These are phyloP conservation scores for Blastobotrys parvus DNA, from an alignment of 805 yeast genomes.

Conservation along the genomic window DNA sequence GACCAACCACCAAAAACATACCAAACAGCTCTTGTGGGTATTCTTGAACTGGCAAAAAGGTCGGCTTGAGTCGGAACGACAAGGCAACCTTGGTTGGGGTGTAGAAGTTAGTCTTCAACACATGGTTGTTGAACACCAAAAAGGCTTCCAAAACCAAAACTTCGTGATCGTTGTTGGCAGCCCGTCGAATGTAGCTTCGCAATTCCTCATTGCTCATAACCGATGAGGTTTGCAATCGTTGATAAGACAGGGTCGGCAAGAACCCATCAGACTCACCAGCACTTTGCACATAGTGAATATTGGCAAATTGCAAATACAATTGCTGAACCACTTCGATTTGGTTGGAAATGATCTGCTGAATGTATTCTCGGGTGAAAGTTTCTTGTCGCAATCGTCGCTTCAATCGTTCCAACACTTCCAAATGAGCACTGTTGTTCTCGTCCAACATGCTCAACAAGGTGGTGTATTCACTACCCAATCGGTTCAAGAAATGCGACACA, in stretches of 20 bases:
- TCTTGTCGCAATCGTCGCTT: slow-evolving; percentile 88
- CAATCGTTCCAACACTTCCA: slow-evolving; percentile 68
- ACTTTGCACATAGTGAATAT: slow-evolving; percentile 70
- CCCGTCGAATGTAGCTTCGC: slow-evolving; percentile 53
- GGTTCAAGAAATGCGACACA: slow-evolving; percentile 88
- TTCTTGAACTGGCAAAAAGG: slow-evolving; percentile 74
- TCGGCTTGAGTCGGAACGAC: slow-evolving; percentile 83
- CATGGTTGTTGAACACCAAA: slow-evolving; percentile 73
- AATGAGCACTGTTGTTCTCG: slow-evolving; percentile 53
- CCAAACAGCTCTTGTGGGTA: slow-evolving; percentile 93
- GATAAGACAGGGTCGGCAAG: slow-evolving; percentile 67
- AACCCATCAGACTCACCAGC: slow-evolving; percentile 28
- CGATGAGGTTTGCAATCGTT: slow-evolving; percentile 70
- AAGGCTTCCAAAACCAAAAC: slow-evolving; percentile 74
- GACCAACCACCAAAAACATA: slow-evolving; percentile 91
- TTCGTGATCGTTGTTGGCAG: slow-evolving; percentile 71
- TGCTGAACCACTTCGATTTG: slow-evolving; percentile 68
- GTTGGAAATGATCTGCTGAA: slow-evolving; percentile 63
- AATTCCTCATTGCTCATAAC: slow-evolving; percentile 71
- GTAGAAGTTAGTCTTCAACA: slow-evolving; percentile 90
- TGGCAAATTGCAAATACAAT: slow-evolving; percentile 86
- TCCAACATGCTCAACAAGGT: slow-evolving; percentile 59
- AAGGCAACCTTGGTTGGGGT: slow-evolving; percentile 91
- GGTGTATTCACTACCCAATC: slow-evolving; percentile 84
- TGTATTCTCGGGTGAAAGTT: slow-evolving; percentile 81